phyloP scores from a whole-genome alignment of 208 protist genomes.

The Acanthamoeba sp. region DNA sequence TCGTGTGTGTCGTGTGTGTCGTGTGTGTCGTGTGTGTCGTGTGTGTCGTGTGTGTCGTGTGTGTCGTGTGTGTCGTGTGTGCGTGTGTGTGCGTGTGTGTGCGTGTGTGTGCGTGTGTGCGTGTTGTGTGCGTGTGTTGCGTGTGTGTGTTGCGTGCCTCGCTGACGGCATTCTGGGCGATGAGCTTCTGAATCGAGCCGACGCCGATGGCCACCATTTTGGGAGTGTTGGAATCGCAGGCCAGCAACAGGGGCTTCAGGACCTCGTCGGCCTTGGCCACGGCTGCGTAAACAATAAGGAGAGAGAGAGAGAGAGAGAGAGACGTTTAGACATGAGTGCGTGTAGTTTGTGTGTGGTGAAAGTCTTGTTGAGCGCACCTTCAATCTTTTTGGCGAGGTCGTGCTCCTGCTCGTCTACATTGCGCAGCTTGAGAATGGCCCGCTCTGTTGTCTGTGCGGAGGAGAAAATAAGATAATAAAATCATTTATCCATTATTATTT shows the following conservation, averaged over 20 bases:
- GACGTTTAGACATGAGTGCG: no score
- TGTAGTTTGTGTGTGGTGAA: no score
- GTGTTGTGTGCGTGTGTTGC: background rate
- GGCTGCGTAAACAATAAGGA: background rate
- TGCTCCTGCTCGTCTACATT: slow-evolving; percentile 62
- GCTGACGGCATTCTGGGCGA: slow-evolving; percentile 54
- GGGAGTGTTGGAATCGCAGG: slow-evolving; percentile 57
- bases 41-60: no score
- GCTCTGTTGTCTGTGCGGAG: slow-evolving; percentile 21
- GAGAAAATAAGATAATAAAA: background rate
- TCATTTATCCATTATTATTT: background rate
- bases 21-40: no score
- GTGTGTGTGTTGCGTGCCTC: background rate
- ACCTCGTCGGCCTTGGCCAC: slow-evolving; percentile 66
- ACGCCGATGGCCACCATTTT: slow-evolving; percentile 64
- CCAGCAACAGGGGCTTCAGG: slow-evolving; percentile 66
- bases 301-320: background rate
- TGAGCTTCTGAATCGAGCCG: slow-evolving; percentile 65
- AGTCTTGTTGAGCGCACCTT: no score
- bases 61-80: no score
- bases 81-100: background rate
- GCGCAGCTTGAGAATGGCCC: slow-evolving; percentile 58
- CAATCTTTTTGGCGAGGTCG: slow-evolving; percentile 60
- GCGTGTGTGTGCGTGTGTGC: background rate
- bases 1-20: no score